phyloP scores from a whole-genome alignment of 1,284 basidiomycete genomes.

The Rhodotorula sp. region DNA sequence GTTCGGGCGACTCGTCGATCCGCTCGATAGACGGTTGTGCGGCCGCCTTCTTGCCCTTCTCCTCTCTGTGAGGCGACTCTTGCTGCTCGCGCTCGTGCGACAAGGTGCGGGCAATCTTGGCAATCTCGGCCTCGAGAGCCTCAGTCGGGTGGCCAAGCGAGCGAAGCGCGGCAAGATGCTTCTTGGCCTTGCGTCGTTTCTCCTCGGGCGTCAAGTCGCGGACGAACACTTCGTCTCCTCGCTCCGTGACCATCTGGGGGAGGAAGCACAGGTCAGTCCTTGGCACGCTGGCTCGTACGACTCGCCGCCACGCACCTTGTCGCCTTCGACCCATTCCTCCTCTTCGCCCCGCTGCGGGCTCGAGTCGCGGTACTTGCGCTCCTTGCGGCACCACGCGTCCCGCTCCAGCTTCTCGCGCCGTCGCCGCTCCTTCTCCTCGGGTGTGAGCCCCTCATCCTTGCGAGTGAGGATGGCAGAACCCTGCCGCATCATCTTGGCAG shows the following conservation, averaged over 20 bases:
- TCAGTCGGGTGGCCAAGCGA: conserved; percentile 34
- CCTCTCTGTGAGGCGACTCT: not conserved
- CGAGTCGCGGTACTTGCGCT: conserved; percentile 34
- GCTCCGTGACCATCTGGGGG: conserved; percentile 39
- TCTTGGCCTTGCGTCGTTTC: conserved; percentile 26
- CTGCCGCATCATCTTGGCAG: conserved; percentile 24
- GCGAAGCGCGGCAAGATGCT: conserved; percentile 35
- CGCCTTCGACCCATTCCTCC: conserved; percentile 37
- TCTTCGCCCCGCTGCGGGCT: conserved; percentile 8
- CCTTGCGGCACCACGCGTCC: conserved; percentile 43
- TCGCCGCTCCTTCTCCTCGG: conserved; percentile 30
- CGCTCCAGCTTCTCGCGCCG: conserved; percentile 33
- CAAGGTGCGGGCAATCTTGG: conserved; percentile 5
- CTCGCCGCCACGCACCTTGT: conserved; percentile 19
- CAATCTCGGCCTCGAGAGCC: conserved; percentile 25
- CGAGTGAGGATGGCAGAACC: conserved; percentile 10
- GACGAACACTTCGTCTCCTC: conserved; percentile 31
- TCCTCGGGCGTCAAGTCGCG: conserved; percentile 34
- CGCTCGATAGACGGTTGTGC: not conserved
- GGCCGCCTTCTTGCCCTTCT: conserved; percentile 4
- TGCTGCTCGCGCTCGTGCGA: conserved; percentile 4
- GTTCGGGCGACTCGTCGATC: too few species aligned
- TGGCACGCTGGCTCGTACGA: not conserved
- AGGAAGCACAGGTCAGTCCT: rapidly evolving
- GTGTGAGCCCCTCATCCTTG: conserved; percentile 16